Percentiles rank a stretch among this genome's conserved stretches.
Evolutionary conservation across 2,329 filamentous ascomycete species (phyloP).

Genomic region (Cercospora sp.): DNA sequence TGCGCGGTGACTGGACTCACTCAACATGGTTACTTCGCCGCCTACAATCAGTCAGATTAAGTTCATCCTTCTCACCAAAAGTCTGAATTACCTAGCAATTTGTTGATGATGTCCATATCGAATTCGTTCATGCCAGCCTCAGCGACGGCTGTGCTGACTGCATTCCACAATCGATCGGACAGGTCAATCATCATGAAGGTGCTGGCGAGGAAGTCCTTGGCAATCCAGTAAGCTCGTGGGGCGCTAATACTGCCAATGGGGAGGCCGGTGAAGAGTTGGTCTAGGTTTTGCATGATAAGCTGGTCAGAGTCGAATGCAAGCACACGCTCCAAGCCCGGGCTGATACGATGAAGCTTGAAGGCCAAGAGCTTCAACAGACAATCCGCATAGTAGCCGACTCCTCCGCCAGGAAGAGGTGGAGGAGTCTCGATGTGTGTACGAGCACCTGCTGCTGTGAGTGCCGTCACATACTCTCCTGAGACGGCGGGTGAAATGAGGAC

Average conservation of each 20-base stretch:
- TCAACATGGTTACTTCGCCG: slow-evolving; percentile 34
- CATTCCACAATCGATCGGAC: slow-evolving; percentile 32
- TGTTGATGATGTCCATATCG: slow-evolving; percentile 39
- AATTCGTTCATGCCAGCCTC: slow-evolving; percentile 29
- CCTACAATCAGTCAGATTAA: slow-evolving; percentile 12
- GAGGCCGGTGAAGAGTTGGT: slow-evolving; percentile 34
- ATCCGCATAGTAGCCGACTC: slow-evolving; percentile 31
- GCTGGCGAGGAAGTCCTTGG: slow-evolving; percentile 32
- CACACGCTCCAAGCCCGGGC: slow-evolving; percentile 28
- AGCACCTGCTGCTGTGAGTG: slow-evolving; percentile 21
- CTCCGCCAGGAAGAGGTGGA: slow-evolving; percentile 24
- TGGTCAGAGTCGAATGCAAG: slow-evolving; percentile 36
- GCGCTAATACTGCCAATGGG: slow-evolving; percentile 33
- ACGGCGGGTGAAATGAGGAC: slow-evolving; percentile 30
- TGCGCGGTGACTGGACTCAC: not conserved
- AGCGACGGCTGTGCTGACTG: slow-evolving; percentile 27
- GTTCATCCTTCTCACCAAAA: too few relatives aligned
- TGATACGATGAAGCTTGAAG: slow-evolving; percentile 36
- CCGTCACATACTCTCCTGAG: slow-evolving; percentile 24
- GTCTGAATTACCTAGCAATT: slow-evolving; percentile 26
- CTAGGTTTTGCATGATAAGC: slow-evolving; percentile 34
- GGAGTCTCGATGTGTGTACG: slow-evolving; percentile 28
- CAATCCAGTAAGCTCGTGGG: slow-evolving; percentile 36
- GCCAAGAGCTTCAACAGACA: slow-evolving; percentile 36
- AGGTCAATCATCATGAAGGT: slow-evolving; percentile 37